Evolutionary conservation across 768 basidiomycete species (phyloP).

Genomic region (Rhodotorula paludigena): DNA sequence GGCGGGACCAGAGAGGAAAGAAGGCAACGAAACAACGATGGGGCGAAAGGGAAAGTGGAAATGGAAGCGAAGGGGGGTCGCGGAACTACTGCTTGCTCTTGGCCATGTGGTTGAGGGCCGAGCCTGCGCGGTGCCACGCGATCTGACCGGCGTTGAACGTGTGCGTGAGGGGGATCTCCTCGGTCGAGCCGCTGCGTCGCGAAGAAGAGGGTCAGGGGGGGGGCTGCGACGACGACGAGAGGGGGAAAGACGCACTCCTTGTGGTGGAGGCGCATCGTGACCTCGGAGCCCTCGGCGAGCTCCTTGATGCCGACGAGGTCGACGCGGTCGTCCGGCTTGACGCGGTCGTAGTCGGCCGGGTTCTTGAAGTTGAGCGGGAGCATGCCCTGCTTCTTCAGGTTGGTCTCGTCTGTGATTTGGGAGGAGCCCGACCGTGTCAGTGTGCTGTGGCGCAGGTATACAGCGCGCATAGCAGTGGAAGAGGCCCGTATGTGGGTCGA

Average conservation of each 20-base stretch:
- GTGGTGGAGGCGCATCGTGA: conserved; percentile 78
- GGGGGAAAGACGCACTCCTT: conserved; percentile 55
- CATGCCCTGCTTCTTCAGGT: conserved; percentile 75
- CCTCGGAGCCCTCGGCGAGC: conserved; percentile 87
- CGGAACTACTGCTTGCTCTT: not conserved
- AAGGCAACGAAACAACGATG: not conserved
- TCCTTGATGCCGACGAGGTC: conserved; percentile 80
- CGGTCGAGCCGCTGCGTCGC: conserved; percentile 54
- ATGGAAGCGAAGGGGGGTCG: not conserved
- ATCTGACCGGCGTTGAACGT: conserved; percentile 87
- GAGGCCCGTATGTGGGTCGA: conserved; percentile 51
- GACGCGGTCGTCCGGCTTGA: conserved; percentile 78
- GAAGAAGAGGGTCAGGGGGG: conserved; percentile 41
- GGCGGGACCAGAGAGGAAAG: not conserved
- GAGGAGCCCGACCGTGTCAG: too few relatives aligned
- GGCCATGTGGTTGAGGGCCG: conserved; percentile 67
- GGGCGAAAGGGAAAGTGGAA: not conserved
- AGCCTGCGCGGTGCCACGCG: conserved; percentile 95
- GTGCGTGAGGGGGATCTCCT: conserved; percentile 48
- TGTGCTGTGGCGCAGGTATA: too few relatives aligned
- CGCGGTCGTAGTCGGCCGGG: conserved; percentile 84
- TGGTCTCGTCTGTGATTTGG: conserved; percentile 57
- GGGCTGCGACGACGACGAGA: not conserved
- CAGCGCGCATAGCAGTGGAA: too few relatives aligned
- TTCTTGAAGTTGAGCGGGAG: conserved; percentile 71